Conservation (phyloP, 441 rosid species). For the Populus hybrid region DNA sequence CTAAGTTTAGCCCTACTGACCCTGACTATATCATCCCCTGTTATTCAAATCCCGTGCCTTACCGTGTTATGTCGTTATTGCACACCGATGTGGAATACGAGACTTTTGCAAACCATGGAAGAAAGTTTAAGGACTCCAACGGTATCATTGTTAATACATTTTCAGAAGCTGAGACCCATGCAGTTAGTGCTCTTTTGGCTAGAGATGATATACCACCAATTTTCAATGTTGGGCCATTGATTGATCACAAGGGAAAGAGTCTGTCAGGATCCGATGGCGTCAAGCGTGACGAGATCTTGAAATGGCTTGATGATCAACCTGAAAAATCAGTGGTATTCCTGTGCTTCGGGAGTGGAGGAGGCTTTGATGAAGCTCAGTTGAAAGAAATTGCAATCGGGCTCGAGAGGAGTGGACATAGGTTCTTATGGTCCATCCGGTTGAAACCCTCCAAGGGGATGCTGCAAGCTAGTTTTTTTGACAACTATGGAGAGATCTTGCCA, state of each 20-base stretch:
- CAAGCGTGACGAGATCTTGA: not conserved
- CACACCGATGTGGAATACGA: conserved; percentile 10
- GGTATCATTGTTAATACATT: too few relatives aligned
- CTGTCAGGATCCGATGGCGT: not conserved
- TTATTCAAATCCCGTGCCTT: conserved; percentile 35
- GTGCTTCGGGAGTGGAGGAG: conserved; percentile 12
- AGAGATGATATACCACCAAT: not conserved
- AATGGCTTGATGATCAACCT: not conserved
- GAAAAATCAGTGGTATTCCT: not conserved
- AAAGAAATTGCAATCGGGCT: conserved; percentile 18
- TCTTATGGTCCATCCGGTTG: not conserved
- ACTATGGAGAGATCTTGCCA: too few relatives aligned
- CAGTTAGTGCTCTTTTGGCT: not conserved
- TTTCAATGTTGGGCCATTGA: not conserved
- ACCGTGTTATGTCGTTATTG: conserved; percentile 30
- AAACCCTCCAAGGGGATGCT: not conserved
- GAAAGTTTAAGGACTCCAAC: too few relatives aligned
- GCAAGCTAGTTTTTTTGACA: not conserved
- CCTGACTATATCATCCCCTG: not conserved
- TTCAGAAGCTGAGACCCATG: not conserved
- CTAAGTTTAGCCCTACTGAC: conserved; percentile 21
- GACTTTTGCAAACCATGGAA: not conserved
- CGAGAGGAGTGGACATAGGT: not conserved
- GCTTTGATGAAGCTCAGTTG: not conserved
- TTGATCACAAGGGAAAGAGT: not conserved